Base-by-base conservation (phyloP, 2,329 filamentous ascomycete species). In the Calonectria honghensis region DNA sequence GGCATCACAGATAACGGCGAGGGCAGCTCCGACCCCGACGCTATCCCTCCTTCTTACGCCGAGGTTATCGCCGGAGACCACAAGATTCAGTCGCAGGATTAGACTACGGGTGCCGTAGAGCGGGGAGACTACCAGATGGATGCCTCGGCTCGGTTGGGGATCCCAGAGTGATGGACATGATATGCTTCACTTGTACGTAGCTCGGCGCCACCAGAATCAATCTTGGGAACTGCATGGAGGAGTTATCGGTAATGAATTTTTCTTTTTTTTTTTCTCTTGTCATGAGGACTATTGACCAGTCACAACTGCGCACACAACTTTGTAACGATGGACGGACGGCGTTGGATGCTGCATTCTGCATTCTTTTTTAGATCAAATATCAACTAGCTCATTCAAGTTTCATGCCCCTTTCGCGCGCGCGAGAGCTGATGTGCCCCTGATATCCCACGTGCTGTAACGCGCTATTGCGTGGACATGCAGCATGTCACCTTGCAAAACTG, bases 11-110 rank as follows among this genome's bases (percentile, higher is more conserved):
- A 83, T 67, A 82, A 84, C 29, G 87, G 86, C 76, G 86, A 87
- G 81, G 85, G 88, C 9, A 80, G 83, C 59, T 82, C 83, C 13
- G 79, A 81, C 77, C 85, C 85, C 76, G 82, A 88, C 64, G 87
- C 86, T 16, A 89, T 91, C 48, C 96, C 96, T 52, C 96, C 97
- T 5, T 95, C 94, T 18, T 98, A 98, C 85, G 94, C 94, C 20
- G 95, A 98, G 86, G 96, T 95, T 63, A 93, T 98, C 73, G 93
- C 93, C 81, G 96, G 95, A 1, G 96, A 98, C 83, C 87, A 98
- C 86, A 98, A 98, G 90, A 89, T 98, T 66, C 97, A 98, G 89
- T 80, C 83, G 13, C 78, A 78, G 27, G 81, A 83, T 6, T 85
- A 84, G 71, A 73, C 27, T 13, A 45, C 9, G 32, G 20, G 24